A percentile compares a stretch with the other conserved stretches of the same genome.
phyloP scores from a whole-genome alignment of 768 basidiomycete genomes.

The Paxillus ammoniavirescens region DNA sequence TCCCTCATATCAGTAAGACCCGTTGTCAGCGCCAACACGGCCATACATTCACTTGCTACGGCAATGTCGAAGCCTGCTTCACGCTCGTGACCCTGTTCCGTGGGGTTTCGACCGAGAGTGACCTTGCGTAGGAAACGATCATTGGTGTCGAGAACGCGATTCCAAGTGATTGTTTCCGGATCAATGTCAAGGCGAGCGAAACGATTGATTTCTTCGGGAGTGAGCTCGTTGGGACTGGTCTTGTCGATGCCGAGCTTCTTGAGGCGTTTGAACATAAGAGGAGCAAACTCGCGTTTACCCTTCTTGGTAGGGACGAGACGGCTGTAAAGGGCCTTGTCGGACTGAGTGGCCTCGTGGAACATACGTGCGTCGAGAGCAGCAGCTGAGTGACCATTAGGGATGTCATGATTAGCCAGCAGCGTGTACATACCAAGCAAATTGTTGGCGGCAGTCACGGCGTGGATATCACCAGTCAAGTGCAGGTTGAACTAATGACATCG shows the following conservation, averaged over 20 bases:
- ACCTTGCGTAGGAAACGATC: constrained; percentile 96
- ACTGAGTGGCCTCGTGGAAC: constrained; percentile 95
- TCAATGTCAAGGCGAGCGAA: constrained; percentile 95
- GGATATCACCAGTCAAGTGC: constrained; percentile 95
- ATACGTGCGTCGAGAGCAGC: constrained; percentile 96
- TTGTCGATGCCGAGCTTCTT: constrained; percentile 95
- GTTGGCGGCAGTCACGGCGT: constrained; percentile 96
- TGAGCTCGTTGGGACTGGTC: constrained; percentile 88
- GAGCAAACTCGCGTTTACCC: constrained; percentile 91
- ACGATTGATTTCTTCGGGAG: constrained; percentile 84
- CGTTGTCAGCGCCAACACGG: constrained; percentile 89
- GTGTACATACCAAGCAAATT: constrained; percentile 75
- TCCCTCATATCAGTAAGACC: constrained; percentile 89
- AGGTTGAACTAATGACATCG: constrained; percentile 73
- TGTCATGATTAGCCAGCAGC: neutral
- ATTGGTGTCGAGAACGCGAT: constrained; percentile 95
- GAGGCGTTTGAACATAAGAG: constrained; percentile 94
- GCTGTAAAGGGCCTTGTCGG: constrained; percentile 91
- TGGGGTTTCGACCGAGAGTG: constrained; percentile 85
- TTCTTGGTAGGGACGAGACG: constrained; percentile 93
- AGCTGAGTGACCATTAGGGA: constrained; percentile 44
- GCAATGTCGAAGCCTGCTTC: constrained; percentile 95
- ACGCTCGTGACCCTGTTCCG: constrained; percentile 87
- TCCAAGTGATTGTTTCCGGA: constrained; percentile 91
- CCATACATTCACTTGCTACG: constrained; percentile 98